Evolutionary conservation across 2,329 filamentous ascomycete genomes (phyloP).

Genomic region (Dactylellina parvicollis): DNA sequence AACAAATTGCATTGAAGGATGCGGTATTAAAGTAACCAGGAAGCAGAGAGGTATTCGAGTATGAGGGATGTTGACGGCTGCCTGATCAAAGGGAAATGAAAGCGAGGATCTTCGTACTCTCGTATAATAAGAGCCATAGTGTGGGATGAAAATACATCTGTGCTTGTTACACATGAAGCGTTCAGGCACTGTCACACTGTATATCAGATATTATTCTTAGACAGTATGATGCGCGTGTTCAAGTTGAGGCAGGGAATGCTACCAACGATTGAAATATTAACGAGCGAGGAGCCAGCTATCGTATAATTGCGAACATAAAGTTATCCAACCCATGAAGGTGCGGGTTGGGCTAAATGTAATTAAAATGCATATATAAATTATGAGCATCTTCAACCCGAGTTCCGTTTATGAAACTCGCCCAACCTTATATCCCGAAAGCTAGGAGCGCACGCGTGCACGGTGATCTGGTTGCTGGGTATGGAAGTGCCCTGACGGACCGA

Average conservation of each 20-base stretch:
- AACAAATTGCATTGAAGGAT: slow-evolving; percentile 10
- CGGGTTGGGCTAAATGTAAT: too few relatives aligned
- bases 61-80: slow-evolving; percentile 20
- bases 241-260: slow-evolving; percentile 35
- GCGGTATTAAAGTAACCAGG: slow-evolving; percentile 46
- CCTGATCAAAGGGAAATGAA: slow-evolving; percentile 15
- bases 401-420: slow-evolving; percentile 1
- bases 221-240: slow-evolving; percentile 19
- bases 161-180: slow-evolving; percentile 10
- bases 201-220: slow-evolving; percentile 15
- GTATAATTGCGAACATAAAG: slow-evolving; percentile 17
- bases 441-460: slow-evolving; percentile 22
- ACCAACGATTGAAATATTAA: slow-evolving; percentile 44
- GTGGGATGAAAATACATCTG: neutral
- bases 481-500: too few relatives aligned
- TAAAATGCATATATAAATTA: slow-evolving; percentile 27
- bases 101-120: too few relatives aligned
- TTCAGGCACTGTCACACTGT: slow-evolving; percentile 5
- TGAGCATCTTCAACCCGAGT: slow-evolving; percentile 36
- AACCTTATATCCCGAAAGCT: slow-evolving; percentile 16
- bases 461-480: neutral
- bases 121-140: too few relatives aligned
- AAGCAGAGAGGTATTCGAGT: slow-evolving; percentile 16
- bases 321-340: slow-evolving; percentile 24
- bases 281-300: slow-evolving; percentile 7